These are phyloP conservation scores for Globisporangium solare DNA, from an alignment of 352 stramenopile species.

Conservation along the genomic window DNA sequence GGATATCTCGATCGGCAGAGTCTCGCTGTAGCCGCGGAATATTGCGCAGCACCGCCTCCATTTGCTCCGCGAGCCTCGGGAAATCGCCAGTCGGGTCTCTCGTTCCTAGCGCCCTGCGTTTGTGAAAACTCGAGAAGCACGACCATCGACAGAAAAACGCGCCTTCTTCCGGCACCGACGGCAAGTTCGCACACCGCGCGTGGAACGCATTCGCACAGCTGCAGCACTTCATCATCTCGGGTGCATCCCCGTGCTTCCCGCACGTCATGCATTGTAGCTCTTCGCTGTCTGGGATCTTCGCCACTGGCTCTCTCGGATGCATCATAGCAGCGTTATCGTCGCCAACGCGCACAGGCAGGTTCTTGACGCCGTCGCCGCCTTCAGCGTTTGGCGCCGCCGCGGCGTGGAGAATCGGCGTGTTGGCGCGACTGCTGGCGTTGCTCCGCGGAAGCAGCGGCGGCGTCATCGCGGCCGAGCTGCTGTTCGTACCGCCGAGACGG, in stretches of 20 bases:
- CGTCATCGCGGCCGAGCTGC: not conserved
- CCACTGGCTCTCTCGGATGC: not conserved
- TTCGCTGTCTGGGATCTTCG: not conserved
- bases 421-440: not conserved
- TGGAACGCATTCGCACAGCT: slow-evolving; percentile 56
- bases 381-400: not conserved
- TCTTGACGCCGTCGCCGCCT: not conserved
- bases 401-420: not conserved
- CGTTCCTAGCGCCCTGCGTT: slow-evolving; percentile 17
- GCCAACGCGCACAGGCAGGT: not conserved
- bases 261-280: slow-evolving; percentile 15
- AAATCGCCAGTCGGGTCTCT: slow-evolving; percentile 25
- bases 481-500: not conserved
- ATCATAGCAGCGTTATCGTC: not conserved
- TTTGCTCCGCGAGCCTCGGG: slow-evolving; percentile 35
- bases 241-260: slow-evolving; percentile 3
- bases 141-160: slow-evolving; percentile 62
- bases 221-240: slow-evolving; percentile 46
- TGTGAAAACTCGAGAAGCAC: slow-evolving; percentile 53
- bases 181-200: slow-evolving; percentile 56
- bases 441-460: not conserved
- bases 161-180: slow-evolving; percentile 53
- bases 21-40: not conserved
- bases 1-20: not conserved
- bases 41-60: slow-evolving; percentile 32